Evolutionary conservation across 345 rosid genomes (phyloP), one percentile per base, ranked within the genome.

Genomic region (Erucastrum elatum): DNA sequence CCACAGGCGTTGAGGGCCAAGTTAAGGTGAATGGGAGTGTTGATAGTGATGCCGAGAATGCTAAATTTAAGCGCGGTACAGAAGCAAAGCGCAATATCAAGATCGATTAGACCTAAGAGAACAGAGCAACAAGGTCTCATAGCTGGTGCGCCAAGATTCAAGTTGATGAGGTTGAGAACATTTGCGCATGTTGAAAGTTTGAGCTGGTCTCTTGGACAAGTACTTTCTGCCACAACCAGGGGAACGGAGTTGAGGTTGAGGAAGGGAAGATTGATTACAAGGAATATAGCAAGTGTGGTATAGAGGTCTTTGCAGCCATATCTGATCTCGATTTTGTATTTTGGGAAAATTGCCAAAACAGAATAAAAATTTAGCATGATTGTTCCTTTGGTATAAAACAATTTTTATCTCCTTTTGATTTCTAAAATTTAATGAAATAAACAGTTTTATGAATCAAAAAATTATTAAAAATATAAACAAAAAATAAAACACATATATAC

Each of bases 191-290:
- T n/a, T 0, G 80, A 76, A 17, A 81, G 63, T 30, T 76, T 70
- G 11, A 81, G 74, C 39, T 58, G 16, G 31, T 81, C 77, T 72
- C 51, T 76, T 69, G 77, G 82, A 30, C 83, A 79, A 33, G 75
- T 31, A 41, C 9, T 49, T 8, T 37, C 56, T 34, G 68, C 71
- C 17, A 44, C 26, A 65, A 55, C 37, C 11, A 11, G 62, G 15
- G 58, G 35, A 9, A 70, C 49, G 46, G 46, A 5, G 37, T 34
- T 34, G 49, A 76, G 70, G 55, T 77, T 68, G 75, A 82, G 83
- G 75, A 84, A 76, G 35, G 81, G 63, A 63, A 86, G 75, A 75
- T 73, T 84, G 64, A 66, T 55, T 6, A 77, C 56, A 58, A 82
- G 77, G 61, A 84, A 71, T 46, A 84, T 56, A 51, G 84, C 63